Conservation (phyloP, 768 basidiomycete genomes). For the Lactifluus piperatus region DNA sequence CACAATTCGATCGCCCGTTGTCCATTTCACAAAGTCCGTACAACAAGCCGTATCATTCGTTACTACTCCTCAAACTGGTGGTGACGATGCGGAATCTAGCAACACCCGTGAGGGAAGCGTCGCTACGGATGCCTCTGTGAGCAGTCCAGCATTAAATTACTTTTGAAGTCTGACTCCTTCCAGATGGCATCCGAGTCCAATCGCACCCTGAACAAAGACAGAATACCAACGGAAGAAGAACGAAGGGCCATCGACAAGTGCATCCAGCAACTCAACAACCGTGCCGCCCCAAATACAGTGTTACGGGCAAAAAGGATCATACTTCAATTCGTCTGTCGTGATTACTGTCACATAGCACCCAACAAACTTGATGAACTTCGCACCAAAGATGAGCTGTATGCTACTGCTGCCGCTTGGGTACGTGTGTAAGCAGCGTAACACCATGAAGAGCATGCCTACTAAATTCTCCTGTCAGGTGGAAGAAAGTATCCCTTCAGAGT, state of each 20-base stretch:
- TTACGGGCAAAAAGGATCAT: neutral
- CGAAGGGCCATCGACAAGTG: neutral
- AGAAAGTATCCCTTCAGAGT: neutral
- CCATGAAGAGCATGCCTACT: neutral
- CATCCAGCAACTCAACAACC: neutral
- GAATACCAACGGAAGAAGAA: neutral
- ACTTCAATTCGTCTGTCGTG: neutral
- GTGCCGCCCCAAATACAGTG: neutral
- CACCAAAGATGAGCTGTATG: too few species aligned
- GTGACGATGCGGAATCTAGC: too few species aligned
- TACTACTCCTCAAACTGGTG: too few species aligned
- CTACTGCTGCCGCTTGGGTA: neutral
- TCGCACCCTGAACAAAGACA: neutral
- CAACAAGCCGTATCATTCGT: too few species aligned
- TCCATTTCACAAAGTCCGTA: neutral
- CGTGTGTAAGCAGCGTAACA: neutral
- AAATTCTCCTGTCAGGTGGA: neutral
- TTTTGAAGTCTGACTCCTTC: neutral
- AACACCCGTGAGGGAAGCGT: neutral
- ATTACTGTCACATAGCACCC: neutral
- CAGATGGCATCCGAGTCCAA: neutral
- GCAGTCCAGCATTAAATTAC: neutral
- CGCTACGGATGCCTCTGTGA: neutral
- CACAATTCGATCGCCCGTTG: neutral
- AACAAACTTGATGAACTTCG: too few species aligned